Evolutionary conservation across 2,329 filamentous ascomycete species (phyloP).

Genomic region (Monosporascus sp.): DNA sequence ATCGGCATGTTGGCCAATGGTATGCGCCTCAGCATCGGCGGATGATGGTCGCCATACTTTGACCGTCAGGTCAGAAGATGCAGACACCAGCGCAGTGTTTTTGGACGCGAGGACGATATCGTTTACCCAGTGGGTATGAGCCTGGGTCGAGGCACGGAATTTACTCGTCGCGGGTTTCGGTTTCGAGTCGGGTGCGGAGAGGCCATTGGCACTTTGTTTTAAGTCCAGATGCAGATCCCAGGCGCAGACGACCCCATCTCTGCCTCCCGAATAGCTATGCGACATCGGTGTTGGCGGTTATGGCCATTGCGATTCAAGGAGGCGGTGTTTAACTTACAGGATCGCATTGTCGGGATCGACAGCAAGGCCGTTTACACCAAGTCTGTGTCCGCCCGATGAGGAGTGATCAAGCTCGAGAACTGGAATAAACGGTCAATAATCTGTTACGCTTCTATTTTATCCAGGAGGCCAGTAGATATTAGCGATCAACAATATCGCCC

Average conservation of each 20-base stretch:
- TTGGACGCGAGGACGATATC: slow-evolving; percentile 78
- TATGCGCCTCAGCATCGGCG: slow-evolving; percentile 62
- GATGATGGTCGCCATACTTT: slow-evolving; percentile 82
- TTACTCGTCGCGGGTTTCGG: slow-evolving; percentile 42
- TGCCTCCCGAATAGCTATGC: slow-evolving; percentile 83
- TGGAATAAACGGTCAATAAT: slow-evolving; percentile 18
- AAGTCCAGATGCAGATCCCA: slow-evolving; percentile 83
- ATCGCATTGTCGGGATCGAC: slow-evolving; percentile 79
- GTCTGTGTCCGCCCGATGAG: slow-evolving; percentile 72
- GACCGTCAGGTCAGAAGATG: slow-evolving; percentile 89
- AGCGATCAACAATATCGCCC: background rate
- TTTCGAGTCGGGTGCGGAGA: slow-evolving; percentile 29
- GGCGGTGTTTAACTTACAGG: slow-evolving; percentile 55
- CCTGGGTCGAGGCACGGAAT: slow-evolving; percentile 59
- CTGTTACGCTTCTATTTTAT: too few species aligned
- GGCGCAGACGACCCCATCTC: slow-evolving; percentile 91
- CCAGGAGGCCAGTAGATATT: background rate
- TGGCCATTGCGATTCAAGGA: background rate
- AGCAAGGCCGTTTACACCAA: slow-evolving; percentile 91
- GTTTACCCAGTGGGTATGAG: slow-evolving; percentile 95
- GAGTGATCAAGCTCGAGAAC: slow-evolving; percentile 56
- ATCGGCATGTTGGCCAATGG: slow-evolving; percentile 89
- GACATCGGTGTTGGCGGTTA: slow-evolving; percentile 11
- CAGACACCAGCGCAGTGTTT: slow-evolving; percentile 76
- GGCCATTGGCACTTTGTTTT: slow-evolving; percentile 23